Base-by-base conservation (phyloP, 2,329 filamentous ascomycete species). In the Biscogniauxia marginata region DNA sequence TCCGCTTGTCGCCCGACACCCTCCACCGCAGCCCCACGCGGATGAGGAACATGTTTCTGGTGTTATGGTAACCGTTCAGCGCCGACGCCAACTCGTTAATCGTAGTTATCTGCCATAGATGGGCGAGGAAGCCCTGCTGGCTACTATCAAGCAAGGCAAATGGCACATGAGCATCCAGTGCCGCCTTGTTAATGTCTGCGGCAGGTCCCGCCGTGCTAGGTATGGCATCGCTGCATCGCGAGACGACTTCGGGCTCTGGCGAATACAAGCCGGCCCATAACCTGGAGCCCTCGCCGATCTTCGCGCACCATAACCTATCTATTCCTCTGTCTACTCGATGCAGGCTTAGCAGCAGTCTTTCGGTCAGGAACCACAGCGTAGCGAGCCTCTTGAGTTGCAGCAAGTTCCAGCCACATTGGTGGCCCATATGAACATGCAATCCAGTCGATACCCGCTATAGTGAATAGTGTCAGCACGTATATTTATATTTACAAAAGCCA, bases 351-450 rank as follows among this genome's bases (percentile, higher is more conserved):
- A 66, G 46, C 5, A 46, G 44, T 7, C 39, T 11, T 55, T 66
- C 64, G 3, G 52, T 18, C 19, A 65, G 22, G 24, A 25, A 45
- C 63, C 63, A 66, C 16, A 66, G 18, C n/a, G 58, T 56, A 7
- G 57, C 51, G 24, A 66, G 62, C 46, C 54, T 59, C 56, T 66
- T 66, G 1, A 61, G 25, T 19, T 65, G 60, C 19, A 53, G 45
- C 20, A 66, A 55, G 19, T 57, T 59, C 63, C 62, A 66, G 2
- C 64, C 64, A 6, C 56, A 45, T 16, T 54, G 57, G 39, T 66
- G 57, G 8, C 64, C 64, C 19, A 66, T 16, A 25, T 66, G 63
- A 5, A 66, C 49, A 21, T 65, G 63, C 1, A 66, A 16, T 19
- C 64, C 63, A 8, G 62, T 52, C 24, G 60, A 61, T 25, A 52